phyloP scores from a whole-genome alignment of 1,284 basidiomycete species.

The Stygiomarasmius scandens region DNA sequence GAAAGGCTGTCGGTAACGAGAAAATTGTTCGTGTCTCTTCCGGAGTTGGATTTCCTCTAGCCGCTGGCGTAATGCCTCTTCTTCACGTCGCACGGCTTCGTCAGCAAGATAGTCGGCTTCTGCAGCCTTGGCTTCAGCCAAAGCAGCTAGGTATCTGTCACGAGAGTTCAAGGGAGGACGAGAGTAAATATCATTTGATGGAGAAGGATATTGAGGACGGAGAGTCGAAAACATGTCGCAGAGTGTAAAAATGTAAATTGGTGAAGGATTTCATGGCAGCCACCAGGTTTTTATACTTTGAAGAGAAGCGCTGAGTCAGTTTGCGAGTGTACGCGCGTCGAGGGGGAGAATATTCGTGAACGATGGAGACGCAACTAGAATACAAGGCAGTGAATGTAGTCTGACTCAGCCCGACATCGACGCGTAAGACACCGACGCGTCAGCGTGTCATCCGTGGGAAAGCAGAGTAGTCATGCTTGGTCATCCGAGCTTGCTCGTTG shows the following conservation, averaged over 20 bases:
- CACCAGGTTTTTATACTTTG: not conserved
- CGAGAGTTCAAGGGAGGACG: constrained; percentile 16
- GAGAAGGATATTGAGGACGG: not conserved
- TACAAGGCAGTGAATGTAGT: not conserved
- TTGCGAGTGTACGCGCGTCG: not conserved
- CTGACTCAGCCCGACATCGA: not conserved
- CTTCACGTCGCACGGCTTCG: constrained; percentile 34
- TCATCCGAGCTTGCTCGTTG: no score
- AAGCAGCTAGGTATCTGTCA: constrained; percentile 28
- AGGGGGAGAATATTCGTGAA: not conserved
- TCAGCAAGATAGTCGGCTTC: constrained; percentile 35
- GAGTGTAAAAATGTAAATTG: not conserved
- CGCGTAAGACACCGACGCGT: not conserved
- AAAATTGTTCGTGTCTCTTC: constrained; percentile 24
- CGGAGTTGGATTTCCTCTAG: constrained; percentile 32
- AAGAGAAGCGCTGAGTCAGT: not conserved
- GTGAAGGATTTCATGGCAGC: not conserved
- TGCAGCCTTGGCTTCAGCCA: constrained; percentile 27
- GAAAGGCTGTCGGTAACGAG: constrained; percentile 2
- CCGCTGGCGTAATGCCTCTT: constrained; percentile 31
- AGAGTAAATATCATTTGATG: not conserved
- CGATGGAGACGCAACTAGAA: not conserved
- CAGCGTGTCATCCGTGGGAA: not conserved
- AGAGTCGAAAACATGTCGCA: not conserved
- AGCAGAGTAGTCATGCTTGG: not conserved